Evolutionary conservation across 2,329 filamentous ascomycete species (phyloP).

Genomic region (Aspergillus ochraceoroseus): DNA sequence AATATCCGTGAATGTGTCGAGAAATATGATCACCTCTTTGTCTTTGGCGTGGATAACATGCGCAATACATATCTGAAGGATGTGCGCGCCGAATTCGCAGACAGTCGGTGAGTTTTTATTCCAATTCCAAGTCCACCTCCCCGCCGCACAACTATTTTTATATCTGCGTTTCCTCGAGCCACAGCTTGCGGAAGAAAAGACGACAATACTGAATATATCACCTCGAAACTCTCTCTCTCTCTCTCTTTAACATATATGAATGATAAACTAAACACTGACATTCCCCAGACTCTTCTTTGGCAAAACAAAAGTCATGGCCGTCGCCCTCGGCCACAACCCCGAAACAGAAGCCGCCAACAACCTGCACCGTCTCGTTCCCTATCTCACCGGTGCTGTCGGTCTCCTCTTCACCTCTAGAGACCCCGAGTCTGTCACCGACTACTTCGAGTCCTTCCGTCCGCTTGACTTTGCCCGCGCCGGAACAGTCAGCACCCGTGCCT

Average conservation of each 20-base stretch:
- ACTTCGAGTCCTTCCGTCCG: conserved; percentile 67
- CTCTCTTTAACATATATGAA: background rate
- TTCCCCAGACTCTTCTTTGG: conserved; percentile 84
- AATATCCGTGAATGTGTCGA: conserved; percentile 81
- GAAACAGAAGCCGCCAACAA: conserved; percentile 77
- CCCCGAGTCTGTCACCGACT: conserved; percentile 61
- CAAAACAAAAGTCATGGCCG: conserved; percentile 98
- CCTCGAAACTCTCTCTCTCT: no score
- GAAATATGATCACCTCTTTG: conserved; percentile 84
- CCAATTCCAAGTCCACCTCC: conserved; percentile 1
- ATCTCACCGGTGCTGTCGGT: conserved; percentile 78
- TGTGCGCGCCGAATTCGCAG: conserved; percentile 75
- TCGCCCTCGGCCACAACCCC: conserved; percentile 74
- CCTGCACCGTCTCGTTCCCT: conserved; percentile 62
- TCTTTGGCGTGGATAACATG: conserved; percentile 95
- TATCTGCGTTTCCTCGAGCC: background rate
- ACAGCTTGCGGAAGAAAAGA: background rate
- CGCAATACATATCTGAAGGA: conserved; percentile 94
- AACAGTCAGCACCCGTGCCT: conserved; percentile 64
- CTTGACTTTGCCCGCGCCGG: conserved; percentile 91
- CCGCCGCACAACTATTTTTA: background rate
- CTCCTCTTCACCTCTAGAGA: conserved; percentile 82
- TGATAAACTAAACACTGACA: conserved; percentile 5
- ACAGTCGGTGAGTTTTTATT: conserved; percentile 67
- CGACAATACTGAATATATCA: no score